Evolutionary conservation across 805 yeast genomes (phyloP), one percentile per base, ranked within the genome.

Genomic region (Cyberlindnera euphorbiiphila): DNA sequence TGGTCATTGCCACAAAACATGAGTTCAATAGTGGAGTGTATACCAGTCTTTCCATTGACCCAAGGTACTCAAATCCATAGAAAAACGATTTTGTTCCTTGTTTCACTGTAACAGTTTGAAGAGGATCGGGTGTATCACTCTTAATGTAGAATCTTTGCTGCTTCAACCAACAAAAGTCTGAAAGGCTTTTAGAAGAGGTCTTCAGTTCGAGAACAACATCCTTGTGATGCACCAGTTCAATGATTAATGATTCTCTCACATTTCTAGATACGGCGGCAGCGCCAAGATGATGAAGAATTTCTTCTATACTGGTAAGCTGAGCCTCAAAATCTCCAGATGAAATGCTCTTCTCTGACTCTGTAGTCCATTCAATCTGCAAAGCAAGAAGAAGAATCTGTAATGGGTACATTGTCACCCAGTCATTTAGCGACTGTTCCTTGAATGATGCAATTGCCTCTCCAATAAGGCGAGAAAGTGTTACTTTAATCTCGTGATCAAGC

Each of bases 31-130:
- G 64, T 1, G 91, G 86, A 0, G 97, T 91, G 37, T 75, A 71
- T 0, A 91, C 94, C 16, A 89, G 63, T 37, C 79, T 71, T 14
- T 81, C 85, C 3, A 81, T 78, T 1, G 76, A 66, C 0, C 96
- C 97, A 8, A 80, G 66, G 47, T 85, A 91, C 51, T 88, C 96
- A 56, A 75, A 86, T 0, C 95, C 95, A 53, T 91, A 91, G 1
- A 18, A 36, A 37, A 81, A 72, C 0, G 51, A 41, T 10, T 75
- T 65, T 13, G 71, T 62, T 3, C 79, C 74, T 35, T 79, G 85
- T n/a, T 51, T 56, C 0, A 88, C 68, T 1, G 32, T 46, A 5
- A 85, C 53, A 9, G 62, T 52, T 4, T 50, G 46, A 4, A 66
- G 34, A 2, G 49, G 46, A 30, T 70, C 71, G 4, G 20, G 3